phyloP scores from a whole-genome alignment of 2,329 filamentous ascomycete species.

The Endoconidiophora laricicola region DNA sequence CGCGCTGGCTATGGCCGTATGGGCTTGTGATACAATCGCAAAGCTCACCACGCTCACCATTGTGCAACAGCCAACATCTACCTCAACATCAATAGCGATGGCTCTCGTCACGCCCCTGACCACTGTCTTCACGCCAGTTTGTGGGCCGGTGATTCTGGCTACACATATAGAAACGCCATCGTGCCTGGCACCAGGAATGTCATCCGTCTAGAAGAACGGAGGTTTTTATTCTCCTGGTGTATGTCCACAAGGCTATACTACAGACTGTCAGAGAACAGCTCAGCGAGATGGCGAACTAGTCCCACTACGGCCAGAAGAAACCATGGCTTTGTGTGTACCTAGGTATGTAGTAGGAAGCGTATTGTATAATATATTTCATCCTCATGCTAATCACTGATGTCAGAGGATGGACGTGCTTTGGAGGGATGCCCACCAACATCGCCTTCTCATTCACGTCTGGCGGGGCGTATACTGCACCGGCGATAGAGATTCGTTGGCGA shows the following conservation, averaged over 20 bases:
- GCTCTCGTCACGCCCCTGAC: slow-evolving; percentile 7
- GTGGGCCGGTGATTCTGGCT: slow-evolving; percentile 5
- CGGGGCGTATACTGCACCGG: slow-evolving; percentile 18
- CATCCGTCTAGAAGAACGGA: slow-evolving; percentile 15
- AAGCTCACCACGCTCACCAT: slow-evolving; percentile 5
- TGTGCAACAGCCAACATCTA: neutral
- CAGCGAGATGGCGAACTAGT: slow-evolving; percentile 13
- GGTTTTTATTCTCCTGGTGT: slow-evolving; percentile 20
- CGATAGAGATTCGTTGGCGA: slow-evolving; percentile 20
- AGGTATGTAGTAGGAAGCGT: slow-evolving; percentile 12
- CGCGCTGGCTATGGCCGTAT: neutral
- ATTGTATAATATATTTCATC: neutral
- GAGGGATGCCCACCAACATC: slow-evolving; percentile 15
- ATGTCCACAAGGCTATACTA: slow-evolving; percentile 18
- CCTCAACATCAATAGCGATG: neutral
- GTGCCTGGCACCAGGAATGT: slow-evolving; percentile 10
- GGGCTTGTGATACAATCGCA: neutral
- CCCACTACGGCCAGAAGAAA: slow-evolving; percentile 16
- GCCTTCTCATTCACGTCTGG: slow-evolving; percentile 14
- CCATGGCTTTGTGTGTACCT: slow-evolving; percentile 18
- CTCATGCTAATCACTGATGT: neutral
- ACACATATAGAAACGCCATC: slow-evolving; percentile 2
- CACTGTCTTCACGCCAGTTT: slow-evolving; percentile 7
- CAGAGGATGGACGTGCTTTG: slow-evolving; percentile 10
- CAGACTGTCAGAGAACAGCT: slow-evolving; percentile 17